Evolutionary conservation across 306 rosid species (phyloP), one percentile per base, ranked within the genome.

Genomic region (Gynostemma pentaphyllum): DNA sequence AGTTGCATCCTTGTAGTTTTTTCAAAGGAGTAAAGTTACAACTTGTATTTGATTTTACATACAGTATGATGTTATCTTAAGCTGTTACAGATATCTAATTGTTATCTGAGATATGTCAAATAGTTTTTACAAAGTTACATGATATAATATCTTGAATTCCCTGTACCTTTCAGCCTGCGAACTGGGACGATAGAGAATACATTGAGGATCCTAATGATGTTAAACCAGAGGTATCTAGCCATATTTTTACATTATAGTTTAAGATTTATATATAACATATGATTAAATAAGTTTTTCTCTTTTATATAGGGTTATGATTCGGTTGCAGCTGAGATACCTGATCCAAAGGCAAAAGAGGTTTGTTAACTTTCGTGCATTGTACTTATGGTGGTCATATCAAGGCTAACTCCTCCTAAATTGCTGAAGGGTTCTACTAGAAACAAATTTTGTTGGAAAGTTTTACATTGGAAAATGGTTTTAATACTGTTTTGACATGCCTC

Each of bases 161-260:
- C 16, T 29, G 18, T 22, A 60, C 60, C 30, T 63, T 47, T 51
- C 78, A 92, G 99, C 99, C 96, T 53, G 85, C 89, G 12, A 87
- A 92, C 72, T 92, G 98, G 98, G 98, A 92, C 46, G 92, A 83
- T 23, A 83, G 83, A 77, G 98, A 92, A 71, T 88, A 88, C 78
- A 92, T 92, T 44, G 92, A 88, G 14, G 88, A 92, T 54, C 94
- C 94, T 44, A 72, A 85, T 50, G 81, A 69, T 67, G 72, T 72
- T 67, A 92, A 88, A 63, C 98, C 95, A 26, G 85, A 83, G 95
- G 98, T 91, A 70, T 48, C 14, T 45, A 69, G 10, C 21, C 5
- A 28, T 8, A 24, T 22, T 29, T 41, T 10, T 41, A 18, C 26
- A 32, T 36, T 41, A 40, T 61, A 21, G 23, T 44, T 48, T 23